These are phyloP conservation scores for Zostera marina DNA, from an alignment of 116 monocot species.

Conservation along the genomic window DNA sequence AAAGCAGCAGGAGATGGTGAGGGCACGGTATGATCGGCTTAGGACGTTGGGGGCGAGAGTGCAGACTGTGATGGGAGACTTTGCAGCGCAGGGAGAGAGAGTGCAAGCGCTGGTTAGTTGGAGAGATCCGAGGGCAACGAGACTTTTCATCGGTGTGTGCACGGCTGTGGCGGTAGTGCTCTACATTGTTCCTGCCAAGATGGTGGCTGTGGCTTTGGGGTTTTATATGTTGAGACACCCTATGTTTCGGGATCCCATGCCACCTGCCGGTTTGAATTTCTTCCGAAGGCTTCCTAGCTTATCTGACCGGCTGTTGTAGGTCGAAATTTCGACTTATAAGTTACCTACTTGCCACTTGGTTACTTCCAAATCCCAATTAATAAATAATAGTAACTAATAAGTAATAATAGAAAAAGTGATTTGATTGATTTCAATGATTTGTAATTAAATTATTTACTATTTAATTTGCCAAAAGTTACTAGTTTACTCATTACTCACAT, in stretches of 20 bases:
- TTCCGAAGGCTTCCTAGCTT: conserved; percentile 86
- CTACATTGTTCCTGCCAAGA: conserved; percentile 69
- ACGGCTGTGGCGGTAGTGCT: conserved; percentile 47
- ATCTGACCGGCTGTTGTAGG: conserved; percentile 73
- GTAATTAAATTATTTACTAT: too few relatives aligned
- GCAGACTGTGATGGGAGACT: conserved; percentile 85
- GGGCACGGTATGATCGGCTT: conserved; percentile 58
- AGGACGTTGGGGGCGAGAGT: conserved; percentile 56
- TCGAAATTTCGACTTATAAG: not conserved
- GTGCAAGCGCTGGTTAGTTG: conserved; percentile 92
- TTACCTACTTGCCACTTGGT: too few relatives aligned
- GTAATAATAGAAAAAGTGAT: too few relatives aligned
- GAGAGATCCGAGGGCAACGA: conserved; percentile 86
- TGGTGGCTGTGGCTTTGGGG: conserved; percentile 89
- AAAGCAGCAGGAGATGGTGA: conserved; percentile 28
- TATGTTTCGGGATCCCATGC: conserved; percentile 97
- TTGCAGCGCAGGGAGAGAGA: conserved; percentile 94
- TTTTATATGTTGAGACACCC: conserved; percentile 88
- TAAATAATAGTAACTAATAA: not conserved
- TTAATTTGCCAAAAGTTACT: too few relatives aligned
- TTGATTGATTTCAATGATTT: too few relatives aligned
- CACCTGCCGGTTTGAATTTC: conserved; percentile 65
- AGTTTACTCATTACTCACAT: too few relatives aligned
- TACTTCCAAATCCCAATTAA: too few relatives aligned
- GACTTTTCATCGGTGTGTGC: conserved; percentile 71